Conservation (phyloP, 495 filamentous ascomycete genomes). For the Talaromyces thailandensis region DNA sequence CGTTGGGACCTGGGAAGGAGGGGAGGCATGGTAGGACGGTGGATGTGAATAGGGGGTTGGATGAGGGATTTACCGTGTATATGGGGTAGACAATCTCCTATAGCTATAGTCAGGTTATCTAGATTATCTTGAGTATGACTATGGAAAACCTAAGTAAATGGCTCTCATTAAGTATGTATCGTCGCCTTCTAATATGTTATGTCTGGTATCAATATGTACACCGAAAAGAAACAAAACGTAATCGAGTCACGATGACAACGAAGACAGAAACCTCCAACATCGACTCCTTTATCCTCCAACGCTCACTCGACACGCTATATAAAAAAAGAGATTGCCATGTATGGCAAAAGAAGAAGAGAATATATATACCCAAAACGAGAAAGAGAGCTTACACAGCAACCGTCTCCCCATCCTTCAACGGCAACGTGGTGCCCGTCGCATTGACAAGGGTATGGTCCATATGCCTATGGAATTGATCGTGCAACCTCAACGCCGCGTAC, state of each 20-base stretch:
- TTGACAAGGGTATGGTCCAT: slow-evolving; percentile 1
- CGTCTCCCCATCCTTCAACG: slow-evolving; percentile 2
- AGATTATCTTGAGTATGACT: too few relatives aligned
- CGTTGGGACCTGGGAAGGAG: background rate
- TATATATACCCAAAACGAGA: background rate
- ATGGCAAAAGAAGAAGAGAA: background rate
- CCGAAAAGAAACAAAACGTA: background rate
- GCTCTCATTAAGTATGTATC: background rate
- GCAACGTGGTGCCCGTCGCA: background rate
- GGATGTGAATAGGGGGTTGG: background rate
- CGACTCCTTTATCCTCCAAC: background rate
- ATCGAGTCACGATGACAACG: background rate
- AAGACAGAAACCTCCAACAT: background rate
- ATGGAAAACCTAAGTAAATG: background rate
- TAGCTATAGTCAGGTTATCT: too few relatives aligned
- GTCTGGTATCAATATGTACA: slow-evolving; percentile 1
- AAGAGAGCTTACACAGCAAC: background rate
- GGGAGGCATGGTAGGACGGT: background rate
- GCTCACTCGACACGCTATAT: background rate
- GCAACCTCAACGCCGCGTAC: slow-evolving; percentile 10
- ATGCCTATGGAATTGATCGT: slow-evolving; percentile 9
- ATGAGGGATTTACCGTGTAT: background rate
- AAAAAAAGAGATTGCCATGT: background rate
- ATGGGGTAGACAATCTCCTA: background rate
- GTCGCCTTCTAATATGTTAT: background rate